Conservation (phyloP, 2,329 filamentous ascomycete species). For the Elsinoe arachidis region DNA sequence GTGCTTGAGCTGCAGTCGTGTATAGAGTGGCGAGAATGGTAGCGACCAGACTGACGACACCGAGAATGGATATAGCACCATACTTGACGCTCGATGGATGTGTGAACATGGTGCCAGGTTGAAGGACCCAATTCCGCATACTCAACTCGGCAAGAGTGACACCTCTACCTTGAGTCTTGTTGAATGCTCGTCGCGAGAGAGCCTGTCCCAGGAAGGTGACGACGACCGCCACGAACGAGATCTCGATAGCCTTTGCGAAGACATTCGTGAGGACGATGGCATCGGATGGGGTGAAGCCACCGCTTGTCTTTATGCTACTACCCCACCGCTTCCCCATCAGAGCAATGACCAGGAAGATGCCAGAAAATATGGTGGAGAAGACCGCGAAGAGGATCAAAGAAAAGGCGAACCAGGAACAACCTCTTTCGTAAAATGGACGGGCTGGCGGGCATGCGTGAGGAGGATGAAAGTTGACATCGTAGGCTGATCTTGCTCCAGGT, state of each 20-base stretch:
- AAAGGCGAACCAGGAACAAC: constrained; percentile 38
- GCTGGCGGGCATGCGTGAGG: constrained; percentile 3
- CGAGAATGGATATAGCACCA: constrained; percentile 55
- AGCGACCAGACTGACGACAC: constrained; percentile 54
- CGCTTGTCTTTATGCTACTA: constrained; percentile 44
- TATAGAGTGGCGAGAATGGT: constrained; percentile 63
- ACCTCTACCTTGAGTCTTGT: constrained; percentile 42
- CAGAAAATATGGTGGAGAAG: constrained; percentile 57
- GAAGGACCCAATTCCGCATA: constrained; percentile 61
- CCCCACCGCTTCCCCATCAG: constrained; percentile 56
- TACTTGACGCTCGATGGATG: constrained; percentile 58
- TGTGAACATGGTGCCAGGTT: constrained; percentile 57
- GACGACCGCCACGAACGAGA: constrained; percentile 70
- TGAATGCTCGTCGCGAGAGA: constrained; percentile 59
- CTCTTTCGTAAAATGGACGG: constrained; percentile 3
- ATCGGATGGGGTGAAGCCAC: constrained; percentile 49
- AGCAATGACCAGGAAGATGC: constrained; percentile 56
- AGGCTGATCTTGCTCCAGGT: constrained; percentile 2
- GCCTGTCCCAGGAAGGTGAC: constrained; percentile 68
- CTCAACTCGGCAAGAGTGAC: constrained; percentile 68
- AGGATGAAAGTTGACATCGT: constrained; percentile 4
- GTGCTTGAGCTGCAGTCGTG: constrained; percentile 64
- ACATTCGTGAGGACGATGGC: constrained; percentile 61
- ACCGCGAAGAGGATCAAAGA: constrained; percentile 41
- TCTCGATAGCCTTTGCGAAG: constrained; percentile 66